Percentiles rank a stretch among this genome's conserved stretches.
Conservation (phyloP, 148 eudicot genomes). For the Tetragonia tetragonoides region DNA sequence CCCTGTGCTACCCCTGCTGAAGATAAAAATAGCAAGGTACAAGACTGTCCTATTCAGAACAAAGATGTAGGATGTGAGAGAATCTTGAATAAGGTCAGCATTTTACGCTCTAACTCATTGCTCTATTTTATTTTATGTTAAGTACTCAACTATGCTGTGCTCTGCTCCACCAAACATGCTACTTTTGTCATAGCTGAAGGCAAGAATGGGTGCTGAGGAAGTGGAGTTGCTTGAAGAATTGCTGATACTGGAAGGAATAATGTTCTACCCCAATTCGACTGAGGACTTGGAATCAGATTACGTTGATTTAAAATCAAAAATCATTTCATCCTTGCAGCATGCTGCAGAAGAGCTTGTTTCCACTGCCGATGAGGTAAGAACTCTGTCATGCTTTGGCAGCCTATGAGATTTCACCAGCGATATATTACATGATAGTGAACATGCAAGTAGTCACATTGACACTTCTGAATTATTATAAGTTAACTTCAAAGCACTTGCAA, state of each 20-base stretch:
- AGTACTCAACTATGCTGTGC: neutral
- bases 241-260: slow-evolving; percentile 60
- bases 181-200: slow-evolving; percentile 47
- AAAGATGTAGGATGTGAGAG: slow-evolving; percentile 50
- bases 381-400: neutral
- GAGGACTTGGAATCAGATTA: slow-evolving; percentile 58
- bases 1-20: slow-evolving; percentile 41
- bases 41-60: slow-evolving; percentile 25
- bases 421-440: neutral
- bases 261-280: slow-evolving; percentile 45
- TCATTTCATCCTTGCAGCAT: slow-evolving; percentile 63
- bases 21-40: slow-evolving; percentile 41
- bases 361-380: slow-evolving; percentile 50
- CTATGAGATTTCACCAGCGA: neutral
- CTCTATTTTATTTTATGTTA: neutral
- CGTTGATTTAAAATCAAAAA: slow-evolving; percentile 44
- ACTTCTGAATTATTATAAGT: neutral
- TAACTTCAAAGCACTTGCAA: too few species aligned
- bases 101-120: neutral
- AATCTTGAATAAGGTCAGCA: slow-evolving; percentile 62
- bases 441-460: neutral
- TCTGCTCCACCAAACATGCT: slow-evolving; percentile 10
- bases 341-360: slow-evolving; percentile 55
- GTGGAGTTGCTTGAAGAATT: slow-evolving; percentile 68
- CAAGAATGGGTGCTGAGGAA: slow-evolving; percentile 52